phyloP scores from a whole-genome alignment of 495 filamentous ascomycete species.

The Entonaema liquescens region DNA sequence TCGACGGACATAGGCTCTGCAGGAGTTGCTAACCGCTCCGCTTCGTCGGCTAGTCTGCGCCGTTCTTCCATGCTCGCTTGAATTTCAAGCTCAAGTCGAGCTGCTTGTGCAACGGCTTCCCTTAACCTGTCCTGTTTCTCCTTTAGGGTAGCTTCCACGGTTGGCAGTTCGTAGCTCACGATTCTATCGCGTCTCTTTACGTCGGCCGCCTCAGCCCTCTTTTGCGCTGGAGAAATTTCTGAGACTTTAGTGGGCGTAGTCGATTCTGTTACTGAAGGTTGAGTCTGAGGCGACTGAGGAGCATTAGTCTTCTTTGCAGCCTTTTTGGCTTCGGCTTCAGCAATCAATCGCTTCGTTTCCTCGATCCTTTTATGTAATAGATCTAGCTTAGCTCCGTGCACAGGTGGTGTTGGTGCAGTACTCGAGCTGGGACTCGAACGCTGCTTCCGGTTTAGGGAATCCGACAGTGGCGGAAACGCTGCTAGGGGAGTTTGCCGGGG shows the following conservation, averaged over 20 bases:
- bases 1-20: conserved; percentile 44
- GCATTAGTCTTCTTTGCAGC: conserved; percentile 47
- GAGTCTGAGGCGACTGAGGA: conserved; percentile 31
- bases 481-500: conserved; percentile 49
- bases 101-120: conserved; percentile 64
- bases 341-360: conserved; percentile 77
- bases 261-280: conserved; percentile 36
- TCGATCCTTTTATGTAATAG: conserved; percentile 75
- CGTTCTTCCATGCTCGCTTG: conserved; percentile 55
- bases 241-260: conserved; percentile 23
- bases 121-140: conserved; percentile 61
- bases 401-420: conserved; percentile 50
- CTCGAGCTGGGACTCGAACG: conserved; percentile 50
- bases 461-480: conserved; percentile 57
- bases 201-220: conserved; percentile 45
- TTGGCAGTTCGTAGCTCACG: conserved; percentile 63
- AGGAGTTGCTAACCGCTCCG: conserved; percentile 61
- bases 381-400: conserved; percentile 59
- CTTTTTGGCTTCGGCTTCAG: conserved; percentile 74
- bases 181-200: conserved; percentile 63
- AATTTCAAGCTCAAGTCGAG: conserved; percentile 66
- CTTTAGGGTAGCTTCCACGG: conserved; percentile 64
- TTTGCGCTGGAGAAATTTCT: conserved; percentile 22
- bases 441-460: conserved; percentile 49
- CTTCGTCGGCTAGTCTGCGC: conserved; percentile 62